These are phyloP conservation scores for Hypoxylon sp. DNA, from an alignment of 2,329 filamentous ascomycete genomes.

Conservation along the genomic window DNA sequence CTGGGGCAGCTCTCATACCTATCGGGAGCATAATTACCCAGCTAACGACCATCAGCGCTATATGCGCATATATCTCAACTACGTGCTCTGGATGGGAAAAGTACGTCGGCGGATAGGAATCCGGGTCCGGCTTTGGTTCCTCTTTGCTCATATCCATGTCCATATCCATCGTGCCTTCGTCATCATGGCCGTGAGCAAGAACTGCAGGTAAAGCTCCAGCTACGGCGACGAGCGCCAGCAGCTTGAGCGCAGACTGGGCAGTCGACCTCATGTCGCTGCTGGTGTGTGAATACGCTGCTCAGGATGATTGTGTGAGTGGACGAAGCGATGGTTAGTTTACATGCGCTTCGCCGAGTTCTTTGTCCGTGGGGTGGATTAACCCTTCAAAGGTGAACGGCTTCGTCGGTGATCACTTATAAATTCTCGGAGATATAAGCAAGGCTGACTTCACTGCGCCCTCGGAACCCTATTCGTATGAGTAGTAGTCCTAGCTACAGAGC, in stretches of 20 bases:
- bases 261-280: constrained; percentile 44
- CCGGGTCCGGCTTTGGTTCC: constrained; percentile 46
- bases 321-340: constrained; percentile 59
- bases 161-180: constrained; percentile 50
- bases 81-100: constrained; percentile 56
- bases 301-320: constrained; percentile 57
- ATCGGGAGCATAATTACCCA: constrained; percentile 79
- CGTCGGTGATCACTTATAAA: constrained; percentile 12
- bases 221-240: constrained; percentile 49
- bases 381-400: constrained; percentile 3
- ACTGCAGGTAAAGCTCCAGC: constrained; percentile 50
- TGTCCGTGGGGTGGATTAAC: constrained; percentile 5
- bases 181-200: constrained; percentile 52
- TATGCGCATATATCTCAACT: constrained; percentile 66
- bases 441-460: constrained; percentile 15
- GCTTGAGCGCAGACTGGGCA: constrained; percentile 42
- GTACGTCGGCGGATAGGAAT: constrained; percentile 54
- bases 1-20: constrained; percentile 58
- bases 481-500: constrained; percentile 7
- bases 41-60: constrained; percentile 73
- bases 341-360: constrained; percentile 13
- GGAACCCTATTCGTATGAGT: constrained; percentile 7
- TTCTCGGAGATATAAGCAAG: background rate
- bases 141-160: constrained; percentile 51
- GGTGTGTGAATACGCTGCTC: constrained; percentile 25